Evolutionary conservation across 2,329 filamentous ascomycete species (phyloP).

Genomic region (Hymenotorrendiella dingleyae): DNA sequence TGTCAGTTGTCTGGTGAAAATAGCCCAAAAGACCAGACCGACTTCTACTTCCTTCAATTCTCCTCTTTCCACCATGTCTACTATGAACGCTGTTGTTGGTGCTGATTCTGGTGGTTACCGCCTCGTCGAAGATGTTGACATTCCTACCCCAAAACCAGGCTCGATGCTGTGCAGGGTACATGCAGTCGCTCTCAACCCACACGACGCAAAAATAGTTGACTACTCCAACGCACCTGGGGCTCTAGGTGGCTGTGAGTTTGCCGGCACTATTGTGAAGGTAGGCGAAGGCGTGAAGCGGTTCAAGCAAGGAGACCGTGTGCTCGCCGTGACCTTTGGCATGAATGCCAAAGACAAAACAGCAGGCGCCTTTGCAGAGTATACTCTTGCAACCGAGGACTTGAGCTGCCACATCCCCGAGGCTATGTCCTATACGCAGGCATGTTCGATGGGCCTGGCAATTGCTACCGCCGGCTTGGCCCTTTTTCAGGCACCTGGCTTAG

Average conservation of each 20-base stretch:
- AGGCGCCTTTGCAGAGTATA: constrained; percentile 45
- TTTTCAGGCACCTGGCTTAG: constrained; percentile 18
- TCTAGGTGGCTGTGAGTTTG: constrained; percentile 32
- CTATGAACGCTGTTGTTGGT: too few species aligned
- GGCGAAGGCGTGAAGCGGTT: constrained; percentile 1
- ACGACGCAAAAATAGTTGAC: constrained; percentile 32
- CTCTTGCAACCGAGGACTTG: constrained; percentile 4
- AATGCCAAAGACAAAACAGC: constrained; percentile 32
- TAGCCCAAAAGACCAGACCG: too few species aligned
- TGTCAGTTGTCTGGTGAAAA: too few species aligned
- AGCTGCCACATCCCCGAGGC: constrained; percentile 2
- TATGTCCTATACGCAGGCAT: constrained; percentile 3
- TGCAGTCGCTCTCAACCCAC: constrained; percentile 34
- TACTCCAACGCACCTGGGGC: constrained; percentile 25
- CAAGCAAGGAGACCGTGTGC: constrained; percentile 18
- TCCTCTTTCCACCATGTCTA: too few species aligned
- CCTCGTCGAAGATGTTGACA: too few species aligned
- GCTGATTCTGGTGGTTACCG: too few species aligned
- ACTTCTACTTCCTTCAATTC: too few species aligned
- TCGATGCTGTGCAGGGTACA: too few species aligned
- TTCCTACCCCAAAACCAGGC: too few species aligned
- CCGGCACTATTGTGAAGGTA: constrained; percentile 25
- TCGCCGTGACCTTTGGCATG: constrained; percentile 11
- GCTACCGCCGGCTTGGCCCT: constrained; percentile 15
- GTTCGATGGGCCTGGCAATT: constrained; percentile 13